A percentile compares a stretch with the other conserved stretches of the same genome.
These are phyloP conservation scores for Blumeriella jaapii DNA, from an alignment of 2,329 filamentous ascomycete genomes.

Conservation along the genomic window DNA sequence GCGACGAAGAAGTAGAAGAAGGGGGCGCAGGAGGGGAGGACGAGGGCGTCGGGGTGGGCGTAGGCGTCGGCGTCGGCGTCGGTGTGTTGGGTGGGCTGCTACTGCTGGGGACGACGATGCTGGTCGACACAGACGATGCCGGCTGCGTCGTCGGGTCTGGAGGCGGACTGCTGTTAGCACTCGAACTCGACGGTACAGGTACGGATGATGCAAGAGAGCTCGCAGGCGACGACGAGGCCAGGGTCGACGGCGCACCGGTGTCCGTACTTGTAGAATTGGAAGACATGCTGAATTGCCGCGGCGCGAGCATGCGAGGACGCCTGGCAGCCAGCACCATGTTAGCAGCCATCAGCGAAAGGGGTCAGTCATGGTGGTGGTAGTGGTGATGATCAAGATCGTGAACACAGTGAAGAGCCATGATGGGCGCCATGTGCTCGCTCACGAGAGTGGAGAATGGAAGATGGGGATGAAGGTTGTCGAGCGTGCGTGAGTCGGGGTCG, in stretches of 20 bases:
- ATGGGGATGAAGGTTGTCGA: no score
- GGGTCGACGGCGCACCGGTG: conserved; percentile 15
- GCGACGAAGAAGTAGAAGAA: conserved; percentile 7
- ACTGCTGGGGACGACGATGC: conserved; percentile 1
- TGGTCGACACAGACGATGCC: neutral
- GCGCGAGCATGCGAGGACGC: conserved; percentile 15
- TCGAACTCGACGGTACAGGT: conserved; percentile 18
- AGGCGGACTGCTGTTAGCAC: conserved; percentile 22
- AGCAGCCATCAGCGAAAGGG: no score
- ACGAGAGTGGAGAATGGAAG: no score
- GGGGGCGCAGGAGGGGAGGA: conserved; percentile 3
- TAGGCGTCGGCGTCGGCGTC: neutral
- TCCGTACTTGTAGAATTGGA: conserved; percentile 23
- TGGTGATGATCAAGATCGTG: no score
- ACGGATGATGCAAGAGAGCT: conserved; percentile 8
- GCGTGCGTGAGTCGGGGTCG: no score
- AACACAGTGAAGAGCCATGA: no score
- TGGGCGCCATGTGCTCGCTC: no score
- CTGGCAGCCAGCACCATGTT: conserved; percentile 18
- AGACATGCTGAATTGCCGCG: conserved; percentile 21
- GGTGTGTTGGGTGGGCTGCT: neutral
- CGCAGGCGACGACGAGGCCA: conserved; percentile 11
- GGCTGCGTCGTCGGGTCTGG: conserved; percentile 12
- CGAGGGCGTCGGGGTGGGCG: neutral
- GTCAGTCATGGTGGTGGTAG: no score